Percentiles rank a stretch among this genome's conserved stretches.
Conservation (phyloP, 345 rosid species). For the Arabidopsis thaliana region DNA sequence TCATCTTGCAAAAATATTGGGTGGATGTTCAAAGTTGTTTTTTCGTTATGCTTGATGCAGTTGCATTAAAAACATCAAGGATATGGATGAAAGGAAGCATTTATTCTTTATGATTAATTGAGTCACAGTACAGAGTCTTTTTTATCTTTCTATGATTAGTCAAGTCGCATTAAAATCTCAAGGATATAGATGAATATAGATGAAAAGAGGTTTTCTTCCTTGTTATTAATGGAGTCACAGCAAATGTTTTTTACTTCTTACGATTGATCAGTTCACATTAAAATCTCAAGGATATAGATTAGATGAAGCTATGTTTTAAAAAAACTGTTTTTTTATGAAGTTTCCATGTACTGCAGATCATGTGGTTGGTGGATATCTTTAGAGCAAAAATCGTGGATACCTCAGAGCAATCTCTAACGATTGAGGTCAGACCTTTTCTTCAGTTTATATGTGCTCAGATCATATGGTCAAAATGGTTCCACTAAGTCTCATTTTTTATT, state of each 20-base stretch:
- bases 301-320: background rate
- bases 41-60: background rate
- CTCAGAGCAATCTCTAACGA: constrained; percentile 69
- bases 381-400: constrained; percentile 93
- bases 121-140: constrained; percentile 1
- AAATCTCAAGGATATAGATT: background rate
- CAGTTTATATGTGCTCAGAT: background rate
- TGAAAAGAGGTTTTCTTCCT: background rate
- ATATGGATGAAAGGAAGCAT: constrained; percentile 24
- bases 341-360: constrained; percentile 64
- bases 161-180: background rate
- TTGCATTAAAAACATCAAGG: constrained; percentile 3
- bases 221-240: constrained; percentile 21
- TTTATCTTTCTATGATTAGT: constrained; percentile 3
- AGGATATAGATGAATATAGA: constrained; percentile 4
- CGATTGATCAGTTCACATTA: background rate
- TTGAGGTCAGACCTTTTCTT: constrained; percentile 64
- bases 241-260: background rate
- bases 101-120: constrained; percentile 17
- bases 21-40: constrained; percentile 26
- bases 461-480: constrained; percentile 29
- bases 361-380: constrained; percentile 92
- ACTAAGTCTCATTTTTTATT: constrained; percentile 1
- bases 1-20: constrained; percentile 15
- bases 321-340: background rate